Percentiles rank a stretch among this genome's conserved stretches.
Evolutionary conservation across 2,329 filamentous ascomycete species (phyloP).

Genomic region (Paecilomyces formosus): DNA sequence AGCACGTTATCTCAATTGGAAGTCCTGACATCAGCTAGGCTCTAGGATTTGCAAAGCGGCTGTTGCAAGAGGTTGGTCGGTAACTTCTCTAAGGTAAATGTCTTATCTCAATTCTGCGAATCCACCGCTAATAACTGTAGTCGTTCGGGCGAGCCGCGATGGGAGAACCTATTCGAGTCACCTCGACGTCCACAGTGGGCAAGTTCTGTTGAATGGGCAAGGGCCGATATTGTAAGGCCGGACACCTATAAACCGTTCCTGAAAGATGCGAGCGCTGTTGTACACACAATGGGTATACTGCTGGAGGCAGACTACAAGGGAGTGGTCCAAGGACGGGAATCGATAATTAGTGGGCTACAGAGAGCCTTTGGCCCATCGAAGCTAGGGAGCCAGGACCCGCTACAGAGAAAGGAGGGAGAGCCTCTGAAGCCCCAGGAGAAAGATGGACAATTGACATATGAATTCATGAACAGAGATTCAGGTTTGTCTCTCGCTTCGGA

Average conservation of each 20-base stretch:
- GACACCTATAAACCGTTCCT: slow-evolving; percentile 71
- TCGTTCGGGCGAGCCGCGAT: slow-evolving; percentile 82
- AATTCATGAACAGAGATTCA: slow-evolving; percentile 90
- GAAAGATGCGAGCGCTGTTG: slow-evolving; percentile 70
- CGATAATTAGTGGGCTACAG: slow-evolving; percentile 67
- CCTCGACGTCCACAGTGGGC: slow-evolving; percentile 70
- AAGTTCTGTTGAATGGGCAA: slow-evolving; percentile 74
- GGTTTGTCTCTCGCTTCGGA: slow-evolving; percentile 28
- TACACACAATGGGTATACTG: slow-evolving; percentile 93
- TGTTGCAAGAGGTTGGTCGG: slow-evolving; percentile 77
- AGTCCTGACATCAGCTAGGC: slow-evolving; percentile 31
- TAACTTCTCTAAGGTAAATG: slow-evolving; percentile 78
- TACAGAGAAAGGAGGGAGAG: slow-evolving; percentile 54
- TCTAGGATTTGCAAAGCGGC: slow-evolving; percentile 86
- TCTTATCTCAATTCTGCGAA: background rate
- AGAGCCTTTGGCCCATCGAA: slow-evolving; percentile 68
- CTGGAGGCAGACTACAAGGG: slow-evolving; percentile 98
- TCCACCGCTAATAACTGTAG: slow-evolving; percentile 39
- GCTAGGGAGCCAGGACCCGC: slow-evolving; percentile 58
- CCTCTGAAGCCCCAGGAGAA: slow-evolving; percentile 59
- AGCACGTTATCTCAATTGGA: slow-evolving; percentile 7
- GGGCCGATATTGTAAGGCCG: slow-evolving; percentile 79
- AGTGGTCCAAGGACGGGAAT: slow-evolving; percentile 74
- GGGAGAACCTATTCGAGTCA: slow-evolving; percentile 71
- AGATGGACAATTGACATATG: slow-evolving; percentile 80